A percentile compares a stretch with the other conserved stretches of the same genome.
Conservation (phyloP, 2,329 filamentous ascomycete species). For the Scedosporium minutisporum region DNA sequence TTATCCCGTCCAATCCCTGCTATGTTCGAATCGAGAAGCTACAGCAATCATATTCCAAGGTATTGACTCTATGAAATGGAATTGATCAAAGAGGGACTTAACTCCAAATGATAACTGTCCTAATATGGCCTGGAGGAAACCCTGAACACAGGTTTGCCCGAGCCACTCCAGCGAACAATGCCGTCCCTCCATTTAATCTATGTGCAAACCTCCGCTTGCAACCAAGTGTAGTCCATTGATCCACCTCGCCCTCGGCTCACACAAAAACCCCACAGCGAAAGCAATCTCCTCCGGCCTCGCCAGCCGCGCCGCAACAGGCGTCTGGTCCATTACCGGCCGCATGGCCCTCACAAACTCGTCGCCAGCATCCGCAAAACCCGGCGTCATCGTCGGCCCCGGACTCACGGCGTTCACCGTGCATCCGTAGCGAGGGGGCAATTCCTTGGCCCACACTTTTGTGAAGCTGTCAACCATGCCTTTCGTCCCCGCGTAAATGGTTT, state of each 20-base stretch:
- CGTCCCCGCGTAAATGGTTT: slow-evolving; percentile 37
- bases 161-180: too few relatives aligned
- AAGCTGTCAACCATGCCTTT: slow-evolving; percentile 40
- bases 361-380: slow-evolving; percentile 19
- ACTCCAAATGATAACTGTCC: too few relatives aligned
- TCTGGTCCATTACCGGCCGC: slow-evolving; percentile 30
- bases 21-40: too few relatives aligned
- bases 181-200: slow-evolving; percentile 31
- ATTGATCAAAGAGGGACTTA: too few relatives aligned
- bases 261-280: slow-evolving; percentile 33
- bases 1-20: too few relatives aligned
- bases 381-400: slow-evolving; percentile 32
- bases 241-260: slow-evolving; percentile 34
- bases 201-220: slow-evolving; percentile 24
- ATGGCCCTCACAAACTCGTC: slow-evolving; percentile 23
- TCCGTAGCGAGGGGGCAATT: slow-evolving; percentile 32
- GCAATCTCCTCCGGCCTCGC: slow-evolving; percentile 35
- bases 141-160: too few relatives aligned
- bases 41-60: too few relatives aligned
- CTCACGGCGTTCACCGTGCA: slow-evolving; percentile 35
- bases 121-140: too few relatives aligned
- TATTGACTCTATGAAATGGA: too few relatives aligned
- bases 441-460: slow-evolving; percentile 32
- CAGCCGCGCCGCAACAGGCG: slow-evolving; percentile 30
- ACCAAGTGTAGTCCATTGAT: slow-evolving; percentile 30